Evolutionary conservation across 1,284 basidiomycete species (phyloP), one percentile per base, ranked within the genome.

Genomic region (Irpex sp.): DNA sequence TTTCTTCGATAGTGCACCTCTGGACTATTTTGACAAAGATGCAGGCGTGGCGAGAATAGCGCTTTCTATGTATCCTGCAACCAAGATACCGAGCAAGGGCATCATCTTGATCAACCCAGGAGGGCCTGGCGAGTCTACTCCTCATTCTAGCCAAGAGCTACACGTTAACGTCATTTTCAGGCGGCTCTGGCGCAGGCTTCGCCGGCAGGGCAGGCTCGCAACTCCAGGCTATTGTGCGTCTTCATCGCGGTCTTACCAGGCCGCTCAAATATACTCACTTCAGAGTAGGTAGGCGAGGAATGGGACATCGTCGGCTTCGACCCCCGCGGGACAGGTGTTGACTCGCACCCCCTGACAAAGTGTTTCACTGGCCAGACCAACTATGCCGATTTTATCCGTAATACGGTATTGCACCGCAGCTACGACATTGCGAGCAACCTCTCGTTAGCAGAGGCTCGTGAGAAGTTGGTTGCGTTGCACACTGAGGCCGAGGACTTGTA

Each of bases 251-350:
- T 7, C 9, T 51, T 53, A 17, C n/a, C 13, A 26, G 26, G 26
- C 36, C 35, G 13, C 15, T 5, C 47, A 21, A 19, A 15, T 11
- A n/a, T 61, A 17, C 21, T 8, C 15, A 21, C 7, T 47, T 5
- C 9, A 3, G 9, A 33, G 31, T 31, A 73, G 68, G 39, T 77
- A 33, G 75, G 76, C 15, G 67, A 69, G 35, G 69, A 77, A 6
- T 79, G 72, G 64, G 77, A 79, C 64, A 68, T 81, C n/a, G 65
- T 79, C 49, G 78, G 78, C 1, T 80, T 80, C 64, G 80, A 80
- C 65, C 79, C 78, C 15, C 70, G 79, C 60, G 80, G 79, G 0
- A 76, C 79, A 53, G 78, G 78, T 9, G 50, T 67, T 33, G 76
- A 55, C n/a, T 8, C 21, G 39, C 76, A 75, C 6, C 80, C 79